Conservation (phyloP, 148 eudicot species). For the Tetragonia tetragonoides region DNA sequence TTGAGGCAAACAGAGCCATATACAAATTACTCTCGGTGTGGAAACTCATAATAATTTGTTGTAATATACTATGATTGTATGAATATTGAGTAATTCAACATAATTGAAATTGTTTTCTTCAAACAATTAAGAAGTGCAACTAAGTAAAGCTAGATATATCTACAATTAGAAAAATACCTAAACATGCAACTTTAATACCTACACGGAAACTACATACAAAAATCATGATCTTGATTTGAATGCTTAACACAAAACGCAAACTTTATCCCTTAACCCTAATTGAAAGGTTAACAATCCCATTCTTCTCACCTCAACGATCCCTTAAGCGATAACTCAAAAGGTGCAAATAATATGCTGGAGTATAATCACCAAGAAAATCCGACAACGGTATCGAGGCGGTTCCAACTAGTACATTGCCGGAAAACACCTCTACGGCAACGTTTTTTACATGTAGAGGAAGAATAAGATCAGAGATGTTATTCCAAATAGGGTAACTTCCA, state of each 20-base stretch:
- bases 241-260: neutral
- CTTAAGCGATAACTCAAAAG: conserved; percentile 27
- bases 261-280: conserved; percentile 24
- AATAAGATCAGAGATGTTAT: conserved; percentile 13
- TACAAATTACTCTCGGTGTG: too few species aligned
- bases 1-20: too few species aligned
- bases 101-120: too few species aligned
- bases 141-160: too few species aligned
- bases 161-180: too few species aligned
- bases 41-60: too few species aligned
- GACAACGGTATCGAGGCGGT: conserved; percentile 13
- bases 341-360: conserved; percentile 14
- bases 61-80: too few species aligned
- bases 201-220: too few species aligned
- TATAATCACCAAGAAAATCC: conserved; percentile 19
- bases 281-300: conserved; percentile 27
- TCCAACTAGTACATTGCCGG: conserved; percentile 11
- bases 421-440: conserved; percentile 16
- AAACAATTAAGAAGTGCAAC: too few species aligned
- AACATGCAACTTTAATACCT: too few species aligned
- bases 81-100: too few species aligned
- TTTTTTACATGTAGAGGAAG: conserved; percentile 11
- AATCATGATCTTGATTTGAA: too few species aligned
- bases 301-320: conserved; percentile 11
- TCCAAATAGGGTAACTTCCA: conserved; percentile 25